Conservation (phyloP, 2,329 filamentous ascomycete species). For the Trichophyton schoenleinii region DNA sequence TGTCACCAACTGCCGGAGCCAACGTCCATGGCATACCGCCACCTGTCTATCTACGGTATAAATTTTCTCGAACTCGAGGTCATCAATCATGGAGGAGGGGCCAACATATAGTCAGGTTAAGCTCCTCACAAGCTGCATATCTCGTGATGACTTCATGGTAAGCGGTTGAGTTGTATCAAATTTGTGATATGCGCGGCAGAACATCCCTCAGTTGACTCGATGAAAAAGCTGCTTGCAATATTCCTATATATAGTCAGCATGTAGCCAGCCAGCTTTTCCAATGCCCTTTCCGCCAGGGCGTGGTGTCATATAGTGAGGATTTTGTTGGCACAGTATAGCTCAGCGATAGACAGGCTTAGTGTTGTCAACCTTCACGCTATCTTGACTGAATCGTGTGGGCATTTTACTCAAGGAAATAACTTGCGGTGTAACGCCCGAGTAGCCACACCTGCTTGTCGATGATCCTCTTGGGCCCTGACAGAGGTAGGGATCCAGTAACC, state of each 20-base stretch:
- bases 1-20: background rate
- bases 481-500: background rate
- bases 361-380: background rate
- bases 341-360: background rate
- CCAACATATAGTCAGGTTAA: background rate
- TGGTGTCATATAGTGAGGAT: background rate
- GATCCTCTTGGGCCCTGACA: background rate
- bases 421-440: background rate
- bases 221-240: background rate
- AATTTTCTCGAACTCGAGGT: constrained; percentile 4
- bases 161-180: background rate
- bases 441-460: background rate
- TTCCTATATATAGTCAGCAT: background rate
- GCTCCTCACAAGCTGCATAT: background rate
- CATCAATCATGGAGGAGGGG: background rate
- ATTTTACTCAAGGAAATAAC: background rate
- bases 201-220: background rate
- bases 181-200: background rate
- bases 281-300: background rate
- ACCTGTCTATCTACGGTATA: constrained; percentile 28
- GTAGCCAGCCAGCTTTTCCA: background rate
- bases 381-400: background rate
- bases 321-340: background rate
- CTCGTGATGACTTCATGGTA: background rate
- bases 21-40: constrained; percentile 5